Conservation (phyloP, 148 eudicot genomes). For the Silene conica region DNA sequence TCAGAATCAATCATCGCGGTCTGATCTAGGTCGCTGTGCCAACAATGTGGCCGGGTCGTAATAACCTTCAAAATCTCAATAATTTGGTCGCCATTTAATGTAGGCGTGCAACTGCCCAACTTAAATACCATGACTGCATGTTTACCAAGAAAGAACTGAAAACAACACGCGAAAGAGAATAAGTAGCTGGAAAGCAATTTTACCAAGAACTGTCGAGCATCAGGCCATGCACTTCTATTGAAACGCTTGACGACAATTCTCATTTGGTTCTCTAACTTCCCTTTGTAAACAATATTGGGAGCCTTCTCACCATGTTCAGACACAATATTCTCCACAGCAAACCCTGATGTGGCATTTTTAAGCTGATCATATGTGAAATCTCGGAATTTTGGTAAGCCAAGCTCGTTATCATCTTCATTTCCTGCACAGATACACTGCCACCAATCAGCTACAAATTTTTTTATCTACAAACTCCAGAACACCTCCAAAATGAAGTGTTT, state of each 20-base stretch:
- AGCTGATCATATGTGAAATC: slow-evolving; percentile 59
- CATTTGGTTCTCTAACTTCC: slow-evolving; percentile 59
- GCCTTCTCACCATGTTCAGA: slow-evolving; percentile 72
- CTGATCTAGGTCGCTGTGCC: not conserved
- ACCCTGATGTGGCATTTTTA: slow-evolving; percentile 59
- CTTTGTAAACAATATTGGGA: slow-evolving; percentile 68
- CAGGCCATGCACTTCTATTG: slow-evolving; percentile 63
- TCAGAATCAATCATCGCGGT: not conserved
- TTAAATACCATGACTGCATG: too few species aligned
- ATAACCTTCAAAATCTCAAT: not conserved
- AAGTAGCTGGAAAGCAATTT: not conserved
- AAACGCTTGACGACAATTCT: slow-evolving; percentile 67
- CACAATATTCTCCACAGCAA: slow-evolving; percentile 63
- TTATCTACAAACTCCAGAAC: not conserved
- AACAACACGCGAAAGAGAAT: not conserved
- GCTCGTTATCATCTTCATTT: slow-evolving; percentile 34
- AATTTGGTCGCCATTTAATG: not conserved
- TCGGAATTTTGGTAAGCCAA: slow-evolving; percentile 38
- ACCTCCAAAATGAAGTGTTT: not conserved
- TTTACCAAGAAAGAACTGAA: not conserved
- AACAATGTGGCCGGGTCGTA: not conserved
- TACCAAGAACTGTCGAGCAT: slow-evolving; percentile 59
- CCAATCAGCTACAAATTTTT: not conserved
- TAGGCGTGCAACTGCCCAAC: not conserved
- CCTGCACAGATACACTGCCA: slow-evolving; percentile 26